Evolutionary conservation across 768 basidiomycete species (phyloP).

Genomic region (Rubroboletus satanas): DNA sequence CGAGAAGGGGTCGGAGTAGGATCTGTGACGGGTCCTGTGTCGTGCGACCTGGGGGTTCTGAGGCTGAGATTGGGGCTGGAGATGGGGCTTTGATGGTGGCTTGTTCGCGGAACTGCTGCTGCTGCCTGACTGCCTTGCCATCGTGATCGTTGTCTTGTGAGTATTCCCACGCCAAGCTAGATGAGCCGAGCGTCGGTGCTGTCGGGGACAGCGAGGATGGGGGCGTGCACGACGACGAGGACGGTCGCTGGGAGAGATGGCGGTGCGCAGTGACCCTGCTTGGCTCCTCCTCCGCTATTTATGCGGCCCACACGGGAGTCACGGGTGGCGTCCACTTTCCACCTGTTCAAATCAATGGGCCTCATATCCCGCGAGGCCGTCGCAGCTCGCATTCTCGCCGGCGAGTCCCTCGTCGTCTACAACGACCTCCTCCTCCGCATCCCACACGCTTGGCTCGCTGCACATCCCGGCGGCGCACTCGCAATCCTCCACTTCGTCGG

Average conservation of each 20-base stretch:
- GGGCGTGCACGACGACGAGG: slow-evolving; percentile 1
- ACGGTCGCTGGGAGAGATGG: slow-evolving; percentile 4
- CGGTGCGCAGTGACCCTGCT: neutral
- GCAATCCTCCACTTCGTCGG: slow-evolving; percentile 94
- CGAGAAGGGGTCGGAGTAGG: slow-evolving; percentile 52
- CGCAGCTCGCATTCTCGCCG: slow-evolving; percentile 66
- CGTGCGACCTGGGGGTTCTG: slow-evolving; percentile 23
- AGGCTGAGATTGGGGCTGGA: slow-evolving; percentile 6
- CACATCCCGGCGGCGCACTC: slow-evolving; percentile 87
- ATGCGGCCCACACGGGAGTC: slow-evolving; percentile 14
- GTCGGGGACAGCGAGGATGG: slow-evolving; percentile 8
- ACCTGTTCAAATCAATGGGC: slow-evolving; percentile 25
- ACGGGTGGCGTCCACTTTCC: neutral
- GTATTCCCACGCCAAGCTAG: slow-evolving; percentile 25
- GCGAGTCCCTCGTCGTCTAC: slow-evolving; percentile 75
- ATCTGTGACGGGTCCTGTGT: slow-evolving; percentile 39
- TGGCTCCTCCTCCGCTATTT: slow-evolving; percentile 18
- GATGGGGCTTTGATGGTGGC: slow-evolving; percentile 25
- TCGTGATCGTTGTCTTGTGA: slow-evolving; percentile 5
- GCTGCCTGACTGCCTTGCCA: slow-evolving; percentile 16
- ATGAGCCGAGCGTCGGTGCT: slow-evolving; percentile 1
- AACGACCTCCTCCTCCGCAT: slow-evolving; percentile 59
- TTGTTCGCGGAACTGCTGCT: slow-evolving; percentile 21
- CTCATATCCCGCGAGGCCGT: slow-evolving; percentile 49
- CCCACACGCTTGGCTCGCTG: slow-evolving; percentile 70